These are phyloP conservation scores for Patellaria atrata DNA, from an alignment of 495 filamentous ascomycete genomes.

Conservation along the genomic window DNA sequence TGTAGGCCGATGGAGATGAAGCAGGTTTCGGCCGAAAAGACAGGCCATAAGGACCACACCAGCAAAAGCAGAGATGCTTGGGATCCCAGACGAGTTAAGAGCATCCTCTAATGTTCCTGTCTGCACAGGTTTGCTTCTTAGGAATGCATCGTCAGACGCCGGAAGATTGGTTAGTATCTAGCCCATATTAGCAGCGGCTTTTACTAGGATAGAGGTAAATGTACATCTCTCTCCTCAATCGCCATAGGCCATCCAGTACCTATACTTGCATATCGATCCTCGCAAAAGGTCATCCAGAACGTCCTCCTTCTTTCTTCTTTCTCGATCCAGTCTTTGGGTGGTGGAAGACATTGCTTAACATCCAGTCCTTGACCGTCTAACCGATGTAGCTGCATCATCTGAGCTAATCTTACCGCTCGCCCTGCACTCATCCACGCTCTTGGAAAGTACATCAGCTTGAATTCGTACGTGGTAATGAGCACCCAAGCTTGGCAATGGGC, in stretches of 20 bases:
- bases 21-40: constrained; percentile 86
- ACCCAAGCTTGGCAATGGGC: constrained; percentile 72
- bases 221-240: constrained; percentile 78
- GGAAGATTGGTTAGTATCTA: constrained; percentile 77
- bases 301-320: constrained; percentile 79
- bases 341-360: constrained; percentile 79
- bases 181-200: constrained; percentile 1
- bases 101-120: constrained; percentile 56
- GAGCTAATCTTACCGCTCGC: constrained; percentile 53
- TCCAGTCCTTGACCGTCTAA: constrained; percentile 76
- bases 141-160: constrained; percentile 71
- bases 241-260: constrained; percentile 96
- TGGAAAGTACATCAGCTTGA: constrained; percentile 96
- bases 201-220: constrained; percentile 13
- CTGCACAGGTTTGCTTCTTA: constrained; percentile 57
- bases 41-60: constrained; percentile 73
- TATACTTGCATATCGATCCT: constrained; percentile 88
- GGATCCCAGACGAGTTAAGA: constrained; percentile 54
- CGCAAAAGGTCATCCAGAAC: constrained; percentile 86
- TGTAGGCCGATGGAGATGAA: constrained; percentile 84
- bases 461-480: constrained; percentile 72
- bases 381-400: constrained; percentile 91
- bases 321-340: constrained; percentile 85
- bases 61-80: constrained; percentile 61
- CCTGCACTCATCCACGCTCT: constrained; percentile 90